These are phyloP conservation scores for Xylaria arbuscula DNA, from an alignment of 2,329 filamentous ascomycete species.

Conservation along the genomic window DNA sequence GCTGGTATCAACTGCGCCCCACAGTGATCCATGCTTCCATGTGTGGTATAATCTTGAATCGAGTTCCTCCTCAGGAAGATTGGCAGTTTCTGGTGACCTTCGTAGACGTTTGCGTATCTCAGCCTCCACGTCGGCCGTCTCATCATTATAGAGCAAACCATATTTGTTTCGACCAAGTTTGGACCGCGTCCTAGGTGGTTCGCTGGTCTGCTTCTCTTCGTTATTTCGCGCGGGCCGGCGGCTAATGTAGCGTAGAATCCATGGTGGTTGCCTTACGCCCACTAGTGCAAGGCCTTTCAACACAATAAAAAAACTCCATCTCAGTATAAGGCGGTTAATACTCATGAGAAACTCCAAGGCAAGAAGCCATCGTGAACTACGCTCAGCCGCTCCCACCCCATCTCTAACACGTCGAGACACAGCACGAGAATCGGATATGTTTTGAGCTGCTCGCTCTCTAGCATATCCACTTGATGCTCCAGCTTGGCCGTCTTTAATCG, in stretches of 20 bases:
- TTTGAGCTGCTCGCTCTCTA: constrained; percentile 75
- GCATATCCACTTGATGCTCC: constrained; percentile 69
- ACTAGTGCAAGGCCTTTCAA: constrained; percentile 66
- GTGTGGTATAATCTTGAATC: constrained; percentile 82
- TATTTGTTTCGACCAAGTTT: constrained; percentile 65
- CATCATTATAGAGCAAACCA: constrained; percentile 66
- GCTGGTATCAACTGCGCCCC: constrained; percentile 83
- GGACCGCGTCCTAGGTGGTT: constrained; percentile 38
- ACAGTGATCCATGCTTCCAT: constrained; percentile 86
- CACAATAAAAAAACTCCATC: constrained; percentile 66
- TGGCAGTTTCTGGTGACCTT: constrained; percentile 51
- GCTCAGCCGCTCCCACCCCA: constrained; percentile 82
- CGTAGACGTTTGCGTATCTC: constrained; percentile 76
- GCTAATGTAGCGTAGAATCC: constrained; percentile 69
- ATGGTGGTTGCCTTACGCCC: constrained; percentile 70
- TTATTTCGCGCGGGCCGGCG: constrained; percentile 52
- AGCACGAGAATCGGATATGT: constrained; percentile 59
- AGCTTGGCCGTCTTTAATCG: constrained; percentile 60
- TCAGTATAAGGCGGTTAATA: constrained; percentile 73
- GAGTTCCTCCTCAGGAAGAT: constrained; percentile 71
- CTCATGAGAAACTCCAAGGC: constrained; percentile 80
- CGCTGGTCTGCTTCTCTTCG: constrained; percentile 42
- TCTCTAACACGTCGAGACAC: constrained; percentile 62
- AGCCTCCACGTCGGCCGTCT: constrained; percentile 81
- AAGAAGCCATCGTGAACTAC: constrained; percentile 81